Evolutionary conservation across 2,329 filamentous ascomycete species (phyloP).

Genomic region (Aspergillus fumigatiaffinis): DNA sequence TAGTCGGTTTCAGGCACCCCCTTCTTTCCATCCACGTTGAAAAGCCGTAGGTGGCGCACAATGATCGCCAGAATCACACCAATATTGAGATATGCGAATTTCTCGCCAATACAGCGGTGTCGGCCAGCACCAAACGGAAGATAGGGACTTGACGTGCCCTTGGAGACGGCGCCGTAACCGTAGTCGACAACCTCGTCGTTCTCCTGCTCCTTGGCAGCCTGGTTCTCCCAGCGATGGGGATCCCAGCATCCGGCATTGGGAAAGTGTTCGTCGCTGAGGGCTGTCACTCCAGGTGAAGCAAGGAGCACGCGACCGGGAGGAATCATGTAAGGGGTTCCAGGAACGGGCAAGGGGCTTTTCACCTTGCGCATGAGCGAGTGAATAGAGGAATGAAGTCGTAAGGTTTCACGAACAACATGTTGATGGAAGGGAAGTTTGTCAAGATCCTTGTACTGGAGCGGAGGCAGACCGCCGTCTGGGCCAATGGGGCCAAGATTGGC

Average conservation of each 20-base stretch:
- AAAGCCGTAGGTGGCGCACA: slow-evolving; percentile 59
- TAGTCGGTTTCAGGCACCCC: slow-evolving; percentile 64
- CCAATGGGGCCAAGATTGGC: slow-evolving; percentile 42
- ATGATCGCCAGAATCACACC: slow-evolving; percentile 61
- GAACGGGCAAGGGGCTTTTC: slow-evolving; percentile 60
- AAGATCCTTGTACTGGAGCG: slow-evolving; percentile 58
- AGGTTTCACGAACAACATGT: slow-evolving; percentile 67
- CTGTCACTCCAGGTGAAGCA: slow-evolving; percentile 70
- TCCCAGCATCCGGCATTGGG: slow-evolving; percentile 57
- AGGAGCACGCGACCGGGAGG: slow-evolving; percentile 75
- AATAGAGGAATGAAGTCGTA: slow-evolving; percentile 67
- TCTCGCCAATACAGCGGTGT: slow-evolving; percentile 72
- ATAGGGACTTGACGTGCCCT: slow-evolving; percentile 60
- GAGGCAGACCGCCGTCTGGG: slow-evolving; percentile 44
- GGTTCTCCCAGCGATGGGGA: slow-evolving; percentile 58
- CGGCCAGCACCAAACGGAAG: slow-evolving; percentile 70
- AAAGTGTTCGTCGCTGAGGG: slow-evolving; percentile 58
- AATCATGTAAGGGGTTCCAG: slow-evolving; percentile 61
- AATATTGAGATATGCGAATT: slow-evolving; percentile 69
- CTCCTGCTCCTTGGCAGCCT: slow-evolving; percentile 33
- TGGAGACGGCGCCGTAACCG: slow-evolving; percentile 58
- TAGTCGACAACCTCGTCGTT: slow-evolving; percentile 58
- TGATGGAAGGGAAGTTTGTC: slow-evolving; percentile 58
- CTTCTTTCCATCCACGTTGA: slow-evolving; percentile 52
- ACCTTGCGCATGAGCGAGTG: slow-evolving; percentile 71